Evolutionary conservation across 2,329 filamentous ascomycete genomes (phyloP).

Genomic region (Xylaria sp.): DNA sequence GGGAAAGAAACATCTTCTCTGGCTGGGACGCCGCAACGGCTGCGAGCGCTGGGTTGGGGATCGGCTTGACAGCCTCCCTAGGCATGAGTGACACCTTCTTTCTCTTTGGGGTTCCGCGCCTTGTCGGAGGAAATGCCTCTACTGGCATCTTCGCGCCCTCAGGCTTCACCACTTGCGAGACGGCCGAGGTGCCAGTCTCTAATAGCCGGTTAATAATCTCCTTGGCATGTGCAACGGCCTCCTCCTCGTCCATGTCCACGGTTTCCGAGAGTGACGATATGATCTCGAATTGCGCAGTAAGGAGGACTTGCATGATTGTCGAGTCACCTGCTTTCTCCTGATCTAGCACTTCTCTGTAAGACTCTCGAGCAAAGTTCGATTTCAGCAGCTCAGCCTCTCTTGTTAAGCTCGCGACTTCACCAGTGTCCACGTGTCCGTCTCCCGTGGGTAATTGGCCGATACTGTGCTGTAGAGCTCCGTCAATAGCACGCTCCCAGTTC

Average conservation of each 20-base stretch:
- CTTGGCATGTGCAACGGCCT: conserved; percentile 80
- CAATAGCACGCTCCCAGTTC: conserved; percentile 85
- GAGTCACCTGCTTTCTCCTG: conserved; percentile 82
- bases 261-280: conserved; percentile 82
- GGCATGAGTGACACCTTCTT: conserved; percentile 54
- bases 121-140: conserved; percentile 71
- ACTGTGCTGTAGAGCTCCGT: conserved; percentile 85
- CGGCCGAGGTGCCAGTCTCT: conserved; percentile 72
- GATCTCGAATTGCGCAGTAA: conserved; percentile 91
- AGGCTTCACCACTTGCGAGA: conserved; percentile 86
- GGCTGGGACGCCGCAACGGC: conserved; percentile 34
- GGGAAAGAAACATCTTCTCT: conserved; percentile 56
- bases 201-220: conserved; percentile 77
- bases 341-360: conserved; percentile 75
- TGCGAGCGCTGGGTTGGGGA: conserved; percentile 48
- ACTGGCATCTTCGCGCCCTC: conserved; percentile 68
- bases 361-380: conserved; percentile 78
- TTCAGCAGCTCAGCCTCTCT: conserved; percentile 87
- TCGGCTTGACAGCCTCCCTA: conserved; percentile 44
- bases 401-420: conserved; percentile 71
- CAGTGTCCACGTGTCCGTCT: conserved; percentile 64
- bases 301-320: conserved; percentile 76
- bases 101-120: conserved; percentile 76
- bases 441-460: conserved; percentile 74
- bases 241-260: conserved; percentile 77